Percentiles rank a stretch among this genome's conserved stretches.
Conservation (phyloP, 2,329 filamentous ascomycete genomes). For the Talaromyces funiculosus region DNA sequence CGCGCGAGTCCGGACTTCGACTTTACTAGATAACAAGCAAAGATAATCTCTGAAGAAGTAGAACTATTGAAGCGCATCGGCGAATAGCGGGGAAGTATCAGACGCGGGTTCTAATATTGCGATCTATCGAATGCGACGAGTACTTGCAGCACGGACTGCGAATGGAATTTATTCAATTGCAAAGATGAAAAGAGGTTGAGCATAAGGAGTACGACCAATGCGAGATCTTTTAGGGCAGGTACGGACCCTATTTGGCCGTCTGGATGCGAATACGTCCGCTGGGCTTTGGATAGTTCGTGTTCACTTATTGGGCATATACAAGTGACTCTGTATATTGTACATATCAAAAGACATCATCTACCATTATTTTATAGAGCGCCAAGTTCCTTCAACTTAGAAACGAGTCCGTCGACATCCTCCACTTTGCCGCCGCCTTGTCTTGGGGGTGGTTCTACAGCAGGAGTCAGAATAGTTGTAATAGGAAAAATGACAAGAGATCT, state of each 20-base stretch:
- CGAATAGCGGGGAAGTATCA: not conserved
- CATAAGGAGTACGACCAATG: too few relatives aligned
- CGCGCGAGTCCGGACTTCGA: not conserved
- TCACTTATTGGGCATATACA: constrained; percentile 11
- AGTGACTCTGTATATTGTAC: constrained; percentile 15
- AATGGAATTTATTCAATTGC: too few relatives aligned
- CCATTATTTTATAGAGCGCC: constrained; percentile 64
- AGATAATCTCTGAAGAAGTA: not conserved
- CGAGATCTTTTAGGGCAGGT: not conserved
- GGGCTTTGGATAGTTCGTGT: not conserved
- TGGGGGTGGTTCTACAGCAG: constrained; percentile 65
- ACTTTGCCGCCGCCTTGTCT: constrained; percentile 95
- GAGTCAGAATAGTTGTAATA: constrained; percentile 1
- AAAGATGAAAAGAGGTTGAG: too few relatives aligned
- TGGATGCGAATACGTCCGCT: not conserved
- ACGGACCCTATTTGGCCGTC: not conserved
- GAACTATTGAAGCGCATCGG: not conserved
- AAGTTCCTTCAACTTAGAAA: constrained; percentile 90
- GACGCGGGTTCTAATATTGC: not conserved
- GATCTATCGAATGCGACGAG: not conserved
- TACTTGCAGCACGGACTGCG: too few relatives aligned
- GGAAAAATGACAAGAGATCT: not conserved
- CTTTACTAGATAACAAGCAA: too few relatives aligned
- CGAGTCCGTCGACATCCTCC: constrained; percentile 91
- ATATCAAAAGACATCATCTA: constrained; percentile 1